phyloP scores from a whole-genome alignment of 192 early-diverging fungal genomes.

The Lobulomyces angularis region DNA sequence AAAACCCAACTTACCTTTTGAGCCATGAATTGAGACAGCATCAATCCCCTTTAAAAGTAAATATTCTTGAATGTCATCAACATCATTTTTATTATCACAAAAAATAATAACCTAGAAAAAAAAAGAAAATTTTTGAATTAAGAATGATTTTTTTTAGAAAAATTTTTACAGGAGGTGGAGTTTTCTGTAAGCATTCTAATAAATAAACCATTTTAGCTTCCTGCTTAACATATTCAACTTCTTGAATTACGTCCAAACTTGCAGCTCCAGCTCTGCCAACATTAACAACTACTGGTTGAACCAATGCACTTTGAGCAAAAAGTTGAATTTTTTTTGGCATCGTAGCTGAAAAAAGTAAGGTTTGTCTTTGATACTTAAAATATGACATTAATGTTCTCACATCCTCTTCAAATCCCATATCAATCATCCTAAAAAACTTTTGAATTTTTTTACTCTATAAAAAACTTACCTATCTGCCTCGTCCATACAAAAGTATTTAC shows the following conservation, averaged over 20 bases:
- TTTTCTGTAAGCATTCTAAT: conserved; percentile 92
- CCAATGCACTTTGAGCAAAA: conserved; percentile 80
- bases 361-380: conserved; percentile 90
- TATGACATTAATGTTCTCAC: conserved; percentile 90
- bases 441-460: background rate
- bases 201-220: conserved; percentile 91
- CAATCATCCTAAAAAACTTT: conserved; percentile 58
- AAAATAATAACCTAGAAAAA: conserved; percentile 67
- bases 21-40: conserved; percentile 87
- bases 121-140: background rate
- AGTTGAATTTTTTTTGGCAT: conserved; percentile 99
- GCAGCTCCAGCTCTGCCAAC: conserved; percentile 95
- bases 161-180: conserved; percentile 68
- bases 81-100: conserved; percentile 98
- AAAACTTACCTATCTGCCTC: conserved; percentile 75
- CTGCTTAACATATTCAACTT: conserved; percentile 93
- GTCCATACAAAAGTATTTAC: conserved; percentile 84
- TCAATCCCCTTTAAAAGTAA: conserved; percentile 89
- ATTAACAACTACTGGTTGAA: conserved; percentile 86
- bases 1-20: conserved; percentile 54
- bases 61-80: conserved; percentile 97
- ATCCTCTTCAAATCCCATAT: conserved; percentile 97
- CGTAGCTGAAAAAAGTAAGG: conserved; percentile 87
- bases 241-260: conserved; percentile 92
- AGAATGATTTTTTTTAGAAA: background rate